phyloP scores from a whole-genome alignment of 768 basidiomycete species.

The Cystofilobasidium ferigula region DNA sequence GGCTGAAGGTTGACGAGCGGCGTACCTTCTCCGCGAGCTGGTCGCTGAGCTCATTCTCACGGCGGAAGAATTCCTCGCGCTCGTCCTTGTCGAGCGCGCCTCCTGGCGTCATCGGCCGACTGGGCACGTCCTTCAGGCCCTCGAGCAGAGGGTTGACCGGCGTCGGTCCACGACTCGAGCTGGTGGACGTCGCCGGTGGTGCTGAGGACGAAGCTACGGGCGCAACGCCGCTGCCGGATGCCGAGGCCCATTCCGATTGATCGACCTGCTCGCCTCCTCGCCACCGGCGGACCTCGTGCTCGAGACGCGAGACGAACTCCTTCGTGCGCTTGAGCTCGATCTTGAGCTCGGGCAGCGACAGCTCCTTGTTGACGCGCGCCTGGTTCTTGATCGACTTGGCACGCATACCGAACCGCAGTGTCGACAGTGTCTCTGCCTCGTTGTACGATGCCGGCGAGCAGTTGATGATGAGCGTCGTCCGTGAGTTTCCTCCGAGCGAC shows the following conservation, averaged over 20 bases:
- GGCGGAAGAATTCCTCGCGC: slow-evolving; percentile 84
- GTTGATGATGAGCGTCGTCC: slow-evolving; percentile 88
- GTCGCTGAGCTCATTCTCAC: slow-evolving; percentile 95
- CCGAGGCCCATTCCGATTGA: slow-evolving; percentile 64
- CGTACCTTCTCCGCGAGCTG: slow-evolving; percentile 64
- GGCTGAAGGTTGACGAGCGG: background rate
- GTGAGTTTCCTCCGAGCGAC: slow-evolving; percentile 75
- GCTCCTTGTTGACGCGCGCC: slow-evolving; percentile 93
- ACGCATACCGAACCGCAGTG: slow-evolving; percentile 97
- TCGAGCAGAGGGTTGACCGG: slow-evolving; percentile 55
- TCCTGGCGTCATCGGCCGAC: slow-evolving; percentile 84
- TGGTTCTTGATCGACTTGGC: slow-evolving; percentile 99
- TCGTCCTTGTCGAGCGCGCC: slow-evolving; percentile 86
- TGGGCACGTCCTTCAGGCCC: slow-evolving; percentile 63
- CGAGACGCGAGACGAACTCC: slow-evolving; percentile 76
- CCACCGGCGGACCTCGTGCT: slow-evolving; percentile 85
- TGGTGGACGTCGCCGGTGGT: slow-evolving; percentile 7
- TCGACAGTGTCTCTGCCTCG: slow-evolving; percentile 88
- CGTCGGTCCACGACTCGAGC: slow-evolving; percentile 29
- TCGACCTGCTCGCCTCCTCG: slow-evolving; percentile 75
- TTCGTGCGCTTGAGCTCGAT: slow-evolving; percentile 77
- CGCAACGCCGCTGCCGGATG: slow-evolving; percentile 35
- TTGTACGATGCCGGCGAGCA: slow-evolving; percentile 97
- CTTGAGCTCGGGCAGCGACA: slow-evolving; percentile 89
- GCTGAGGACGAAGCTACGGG: background rate